Evolutionary conservation across 2,329 filamentous ascomycete genomes (phyloP), one percentile per base, ranked within the genome.

Genomic region (Diaporthe capsici): DNA sequence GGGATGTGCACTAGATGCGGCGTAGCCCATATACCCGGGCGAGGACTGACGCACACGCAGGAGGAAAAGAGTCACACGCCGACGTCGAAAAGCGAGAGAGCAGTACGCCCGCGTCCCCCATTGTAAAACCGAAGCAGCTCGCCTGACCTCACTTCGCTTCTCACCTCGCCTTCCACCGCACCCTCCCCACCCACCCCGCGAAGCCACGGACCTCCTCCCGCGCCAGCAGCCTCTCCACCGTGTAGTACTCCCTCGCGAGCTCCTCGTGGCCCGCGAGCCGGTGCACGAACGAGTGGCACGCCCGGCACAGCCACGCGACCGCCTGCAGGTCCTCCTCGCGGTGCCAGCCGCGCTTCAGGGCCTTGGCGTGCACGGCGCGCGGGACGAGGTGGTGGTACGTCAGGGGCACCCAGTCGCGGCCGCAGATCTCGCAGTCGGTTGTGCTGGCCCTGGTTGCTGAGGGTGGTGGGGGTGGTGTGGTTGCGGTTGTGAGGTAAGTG

Each of bases 301-400:
- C 93, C 68, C 94, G 88, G 84, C 95, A 97, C 78, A 98, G 84
- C 95, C 95, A 97, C 17, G 95, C 95, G 28, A 97, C 95, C 81
- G 92, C 95, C 80, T 94, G 91, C 83, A 97, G 82, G 84, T 92
- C 90, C 82, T 94, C 94, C 77, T 92, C 90, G 4, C 89, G 89
- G 85, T 96, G 94, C 95, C 95, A 97, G 1, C 93, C 93, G 57
- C 94, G 87, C 86, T 94, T 95, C 53, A 95, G 82, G 4, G 90
- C 94, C 82, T 95, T 95, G 10, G 90, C 92, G 83, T 97, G 95
- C 76, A 95, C 92, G 58, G 90, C 89, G 55, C 91, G 90, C n/a
- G 95, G 95, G 72, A 98, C 95, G 58, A 98, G 86, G 84, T 97
- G 95, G 81, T 98, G 95, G 82, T 97, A 97, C 1, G 93, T 94